Percentiles rank a stretch among this genome's conserved stretches.
Evolutionary conservation across 2,329 filamentous ascomycete species (phyloP).

Genomic region (Monilinia fructicola): DNA sequence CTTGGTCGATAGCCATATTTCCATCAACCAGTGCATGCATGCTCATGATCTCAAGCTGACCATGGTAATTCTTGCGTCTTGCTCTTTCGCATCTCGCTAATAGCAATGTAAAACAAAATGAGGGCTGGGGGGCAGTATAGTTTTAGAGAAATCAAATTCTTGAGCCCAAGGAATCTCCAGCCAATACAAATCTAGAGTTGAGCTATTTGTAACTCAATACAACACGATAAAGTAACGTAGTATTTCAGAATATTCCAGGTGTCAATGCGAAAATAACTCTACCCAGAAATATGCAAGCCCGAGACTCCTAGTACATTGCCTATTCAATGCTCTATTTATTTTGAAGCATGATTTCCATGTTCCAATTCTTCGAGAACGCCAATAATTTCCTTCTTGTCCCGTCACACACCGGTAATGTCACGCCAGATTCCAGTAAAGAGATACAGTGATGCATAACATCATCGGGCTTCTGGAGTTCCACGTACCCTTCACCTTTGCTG

Average conservation of each 20-base stretch:
- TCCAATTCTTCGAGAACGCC: conserved; percentile 41
- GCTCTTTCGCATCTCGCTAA: neutral
- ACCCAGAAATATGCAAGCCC: conserved; percentile 1
- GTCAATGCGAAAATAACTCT: neutral
- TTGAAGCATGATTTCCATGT: conserved; percentile 29
- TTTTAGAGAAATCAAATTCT: neutral
- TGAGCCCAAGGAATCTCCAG: neutral
- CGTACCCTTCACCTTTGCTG: conserved; percentile 48
- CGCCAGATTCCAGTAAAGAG: conserved; percentile 53
- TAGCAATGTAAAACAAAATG: neutral
- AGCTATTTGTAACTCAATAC: neutral
- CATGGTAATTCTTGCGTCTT: neutral
- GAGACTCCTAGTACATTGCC: conserved; percentile 44
- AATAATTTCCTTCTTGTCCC: conserved; percentile 55
- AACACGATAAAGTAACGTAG: conserved; percentile 1
- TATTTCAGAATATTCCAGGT: neutral
- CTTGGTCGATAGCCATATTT: neutral
- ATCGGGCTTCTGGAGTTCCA: conserved; percentile 49
- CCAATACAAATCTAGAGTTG: neutral
- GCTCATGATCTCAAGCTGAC: neutral
- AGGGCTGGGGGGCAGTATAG: neutral
- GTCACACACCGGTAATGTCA: conserved; percentile 53
- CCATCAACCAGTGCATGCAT: neutral
- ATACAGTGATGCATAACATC: conserved; percentile 52
- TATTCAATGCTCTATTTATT: conserved; percentile 24